Evolutionary conservation across 1,139 yeast species (phyloP).

Genomic region (Hemisphaericaspora lyxosophila): DNA sequence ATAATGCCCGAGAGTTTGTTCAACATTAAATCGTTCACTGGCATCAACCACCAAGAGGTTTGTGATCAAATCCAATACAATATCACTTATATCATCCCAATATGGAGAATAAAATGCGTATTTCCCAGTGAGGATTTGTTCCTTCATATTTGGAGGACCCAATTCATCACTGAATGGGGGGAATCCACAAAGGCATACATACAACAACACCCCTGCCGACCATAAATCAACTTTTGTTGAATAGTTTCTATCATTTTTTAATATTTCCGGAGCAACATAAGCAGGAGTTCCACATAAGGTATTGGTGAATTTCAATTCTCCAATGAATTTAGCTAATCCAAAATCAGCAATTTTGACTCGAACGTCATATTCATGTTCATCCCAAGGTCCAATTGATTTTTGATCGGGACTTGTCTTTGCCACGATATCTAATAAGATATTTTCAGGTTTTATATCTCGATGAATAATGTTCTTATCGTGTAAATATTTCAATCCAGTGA

Average conservation of each 20-base stretch:
- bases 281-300: slow-evolving; percentile 85
- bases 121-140: slow-evolving; percentile 64
- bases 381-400: slow-evolving; percentile 74
- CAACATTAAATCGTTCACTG: slow-evolving; percentile 48
- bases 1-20: slow-evolving; percentile 51
- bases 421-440: slow-evolving; percentile 70
- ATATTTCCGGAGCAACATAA: slow-evolving; percentile 78
- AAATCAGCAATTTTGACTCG: slow-evolving; percentile 78
- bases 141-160: slow-evolving; percentile 76
- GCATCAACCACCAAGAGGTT: slow-evolving; percentile 62
- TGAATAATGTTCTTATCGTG: slow-evolving; percentile 81
- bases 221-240: slow-evolving; percentile 74
- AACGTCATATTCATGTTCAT: slow-evolving; percentile 58
- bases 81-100: slow-evolving; percentile 70
- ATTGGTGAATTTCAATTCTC: slow-evolving; percentile 72
- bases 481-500: slow-evolving; percentile 61
- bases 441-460: slow-evolving; percentile 87
- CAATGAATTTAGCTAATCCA: slow-evolving; percentile 76
- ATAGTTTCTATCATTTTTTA: slow-evolving; percentile 53
- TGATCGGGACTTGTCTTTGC: slow-evolving; percentile 42
- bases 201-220: slow-evolving; percentile 76
- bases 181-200: slow-evolving; percentile 78
- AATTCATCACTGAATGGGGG: slow-evolving; percentile 83
- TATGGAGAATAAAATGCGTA: slow-evolving; percentile 78
- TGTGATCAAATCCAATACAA: slow-evolving; percentile 64